Base-by-base conservation (phyloP, 2,329 filamentous ascomycete species). In the Xylariaceae sp. region DNA sequence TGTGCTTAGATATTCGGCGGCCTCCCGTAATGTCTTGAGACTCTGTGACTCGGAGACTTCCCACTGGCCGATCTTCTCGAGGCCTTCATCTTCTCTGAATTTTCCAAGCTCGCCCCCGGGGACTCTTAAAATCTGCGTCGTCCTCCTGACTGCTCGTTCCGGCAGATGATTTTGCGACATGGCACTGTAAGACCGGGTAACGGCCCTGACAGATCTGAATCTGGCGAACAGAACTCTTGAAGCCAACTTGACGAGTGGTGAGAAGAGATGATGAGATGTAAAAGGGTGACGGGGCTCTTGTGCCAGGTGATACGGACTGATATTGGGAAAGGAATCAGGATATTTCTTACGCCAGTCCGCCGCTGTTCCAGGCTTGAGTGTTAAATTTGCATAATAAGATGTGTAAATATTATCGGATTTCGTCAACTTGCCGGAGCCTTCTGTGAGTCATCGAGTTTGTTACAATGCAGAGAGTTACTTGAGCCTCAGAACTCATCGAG, bases 1-100 rank as follows among this genome's bases (percentile, higher is more conserved):
- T 13, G 70, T 70, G 36, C 70, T 74, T 24, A 95, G 68, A 48
- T 81, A 72, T 9, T 71, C 59, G 2, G 85, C 87, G 1, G 87
- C 87, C 39, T 78, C 67, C 41, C 68, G 64, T 26, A 94, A 70
- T 17, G 50, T 46, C 40, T 47, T 38, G 34, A 54, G 40, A 42
- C 46, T 50, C n/a, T 46, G 34, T 13, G 49, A 53, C 30, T 26
- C 38, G 31, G 50, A 41, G 31, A 58, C 46, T 26, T 56, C 51
- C 58, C 58, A 61, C 29, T 35, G 41, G 32, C 47, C 39, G 9
- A 55, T 30, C 26, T 49, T 54, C 41, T 56, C 54, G 11, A 45
- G 38, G 12, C 44, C 46, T 9, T 46, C 44, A 41, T 45, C 46
- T 38, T 53, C 46, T 31, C 13, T 50, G 24, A 60, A 60, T 19